These are phyloP conservation scores for Picea sitchensis DNA, from an alignment of 75 land plant species.

Conservation along the genomic window DNA sequence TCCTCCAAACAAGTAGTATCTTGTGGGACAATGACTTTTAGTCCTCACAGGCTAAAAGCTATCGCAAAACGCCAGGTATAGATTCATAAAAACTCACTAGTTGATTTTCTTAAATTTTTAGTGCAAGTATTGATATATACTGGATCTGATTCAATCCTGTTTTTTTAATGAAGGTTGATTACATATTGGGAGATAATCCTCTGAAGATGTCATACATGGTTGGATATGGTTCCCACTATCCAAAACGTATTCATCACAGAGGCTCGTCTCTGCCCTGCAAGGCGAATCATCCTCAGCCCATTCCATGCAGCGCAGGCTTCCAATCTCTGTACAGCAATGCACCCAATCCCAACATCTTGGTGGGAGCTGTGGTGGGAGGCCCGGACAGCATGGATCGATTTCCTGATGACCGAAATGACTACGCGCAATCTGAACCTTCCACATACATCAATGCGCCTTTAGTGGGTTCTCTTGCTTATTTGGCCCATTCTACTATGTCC, in stretches of 20 bases:
- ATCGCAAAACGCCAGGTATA: slow-evolving; percentile 75
- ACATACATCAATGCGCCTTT: slow-evolving; percentile 90
- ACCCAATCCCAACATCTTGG: slow-evolving; percentile 78
- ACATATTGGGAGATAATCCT: slow-evolving; percentile 84
- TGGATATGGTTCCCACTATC: slow-evolving; percentile 79
- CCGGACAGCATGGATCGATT: slow-evolving; percentile 65
- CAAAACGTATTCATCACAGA: slow-evolving; percentile 84
- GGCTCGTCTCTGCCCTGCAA: slow-evolving; percentile 79
- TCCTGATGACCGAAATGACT: slow-evolving; percentile 63
- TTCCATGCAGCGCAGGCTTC: slow-evolving; percentile 71
- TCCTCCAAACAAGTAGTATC: slow-evolving; percentile 37
- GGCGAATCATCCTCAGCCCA: slow-evolving; percentile 40
- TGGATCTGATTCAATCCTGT: too few species aligned
- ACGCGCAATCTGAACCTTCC: slow-evolving; percentile 76
- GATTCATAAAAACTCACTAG: too few species aligned
- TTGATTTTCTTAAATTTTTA: too few species aligned
- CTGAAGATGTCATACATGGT: slow-evolving; percentile 92
- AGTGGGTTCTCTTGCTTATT: slow-evolving; percentile 76
- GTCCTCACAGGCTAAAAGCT: slow-evolving; percentile 46
- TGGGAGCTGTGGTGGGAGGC: slow-evolving; percentile 90
- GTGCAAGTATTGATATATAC: too few species aligned
- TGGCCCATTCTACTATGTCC: slow-evolving; percentile 17
- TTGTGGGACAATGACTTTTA: slow-evolving; percentile 54
- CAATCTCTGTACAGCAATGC: slow-evolving; percentile 27
- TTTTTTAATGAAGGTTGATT: slow-evolving; percentile 63